phyloP scores from a whole-genome alignment of 106 monocot species.

The Dactylorhiza incarnata region DNA sequence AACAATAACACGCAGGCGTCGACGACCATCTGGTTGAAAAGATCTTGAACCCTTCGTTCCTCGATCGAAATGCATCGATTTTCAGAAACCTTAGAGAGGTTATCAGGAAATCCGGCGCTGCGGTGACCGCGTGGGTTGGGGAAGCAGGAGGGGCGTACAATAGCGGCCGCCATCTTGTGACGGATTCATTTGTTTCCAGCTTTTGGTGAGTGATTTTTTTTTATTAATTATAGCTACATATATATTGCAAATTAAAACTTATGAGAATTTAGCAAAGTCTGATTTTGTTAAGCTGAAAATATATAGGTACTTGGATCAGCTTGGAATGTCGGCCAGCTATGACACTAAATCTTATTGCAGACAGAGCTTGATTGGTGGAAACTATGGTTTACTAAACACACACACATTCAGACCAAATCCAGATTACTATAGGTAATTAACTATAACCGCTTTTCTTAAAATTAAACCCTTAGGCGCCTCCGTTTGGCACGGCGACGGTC shows the following conservation, averaged over 20 bases:
- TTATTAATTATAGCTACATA: no score
- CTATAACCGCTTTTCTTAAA: conserved; percentile 62
- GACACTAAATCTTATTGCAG: not conserved
- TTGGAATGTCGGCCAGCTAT: conserved; percentile 58
- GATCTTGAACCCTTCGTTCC: conserved; percentile 66
- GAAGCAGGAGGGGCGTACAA: no score
- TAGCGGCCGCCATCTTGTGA: conserved; percentile 31
- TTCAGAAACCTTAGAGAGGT: conserved; percentile 50
- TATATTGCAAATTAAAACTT: not conserved
- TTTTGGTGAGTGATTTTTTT: conserved; percentile 10
- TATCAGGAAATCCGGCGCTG: conserved; percentile 32
- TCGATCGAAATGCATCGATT: conserved; percentile 38
- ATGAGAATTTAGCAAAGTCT: not conserved
- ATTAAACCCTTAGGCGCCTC: conserved; percentile 46
- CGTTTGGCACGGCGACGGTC: no score
- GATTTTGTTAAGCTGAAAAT: not conserved
- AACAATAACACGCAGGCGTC: conserved; percentile 25
- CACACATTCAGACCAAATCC: no score
- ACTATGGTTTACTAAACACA: no score
- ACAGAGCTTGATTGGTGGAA: no score
- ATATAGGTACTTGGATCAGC: conserved; percentile 84
- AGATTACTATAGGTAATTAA: conserved; percentile 48
- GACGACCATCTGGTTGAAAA: conserved; percentile 55
- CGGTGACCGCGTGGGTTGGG: conserved; percentile 39
- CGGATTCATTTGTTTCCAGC: conserved; percentile 62